These are phyloP conservation scores for Chamaecyparis obtusa DNA, from an alignment of 75 land plant genomes.

Conservation along the genomic window DNA sequence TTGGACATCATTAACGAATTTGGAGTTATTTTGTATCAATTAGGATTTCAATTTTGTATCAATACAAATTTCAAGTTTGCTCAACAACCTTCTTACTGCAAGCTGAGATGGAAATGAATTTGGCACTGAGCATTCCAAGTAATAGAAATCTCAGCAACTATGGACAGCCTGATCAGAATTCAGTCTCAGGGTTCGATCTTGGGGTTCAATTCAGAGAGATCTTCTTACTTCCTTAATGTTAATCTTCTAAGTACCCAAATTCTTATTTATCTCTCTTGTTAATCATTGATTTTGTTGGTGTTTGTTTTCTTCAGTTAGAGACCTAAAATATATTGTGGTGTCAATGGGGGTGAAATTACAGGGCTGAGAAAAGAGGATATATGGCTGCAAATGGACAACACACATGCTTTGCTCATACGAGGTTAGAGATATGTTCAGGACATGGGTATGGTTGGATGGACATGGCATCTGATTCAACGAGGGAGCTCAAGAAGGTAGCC, in stretches of 20 bases:
- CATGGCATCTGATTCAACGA: not conserved
- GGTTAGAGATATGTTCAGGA: not conserved
- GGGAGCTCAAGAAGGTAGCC: not conserved
- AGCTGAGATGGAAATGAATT: not conserved
- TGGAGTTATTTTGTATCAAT: too few species aligned
- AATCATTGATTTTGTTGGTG: too few species aligned
- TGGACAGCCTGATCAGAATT: not conserved
- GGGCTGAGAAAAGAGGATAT: constrained; percentile 4
- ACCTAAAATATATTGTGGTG: not conserved
- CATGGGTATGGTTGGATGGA: constrained; percentile 3
- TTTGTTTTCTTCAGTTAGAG: too few species aligned
- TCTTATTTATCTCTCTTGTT: not conserved
- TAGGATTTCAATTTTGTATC: too few species aligned
- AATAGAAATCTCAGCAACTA: not conserved
- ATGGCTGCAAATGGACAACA: constrained; percentile 1
- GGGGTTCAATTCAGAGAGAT: not conserved
- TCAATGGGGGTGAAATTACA: not conserved
- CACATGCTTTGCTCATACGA: not conserved
- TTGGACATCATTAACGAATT: not conserved
- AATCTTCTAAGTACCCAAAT: not conserved
- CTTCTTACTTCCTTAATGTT: not conserved
- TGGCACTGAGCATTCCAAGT: not conserved
- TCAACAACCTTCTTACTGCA: not conserved
- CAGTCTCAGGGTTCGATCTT: not conserved
- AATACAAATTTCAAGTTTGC: not conserved